Evolutionary conservation across 2,329 filamentous ascomycete genomes (phyloP).

Genomic region (Phyllosticta citrichinensis): DNA sequence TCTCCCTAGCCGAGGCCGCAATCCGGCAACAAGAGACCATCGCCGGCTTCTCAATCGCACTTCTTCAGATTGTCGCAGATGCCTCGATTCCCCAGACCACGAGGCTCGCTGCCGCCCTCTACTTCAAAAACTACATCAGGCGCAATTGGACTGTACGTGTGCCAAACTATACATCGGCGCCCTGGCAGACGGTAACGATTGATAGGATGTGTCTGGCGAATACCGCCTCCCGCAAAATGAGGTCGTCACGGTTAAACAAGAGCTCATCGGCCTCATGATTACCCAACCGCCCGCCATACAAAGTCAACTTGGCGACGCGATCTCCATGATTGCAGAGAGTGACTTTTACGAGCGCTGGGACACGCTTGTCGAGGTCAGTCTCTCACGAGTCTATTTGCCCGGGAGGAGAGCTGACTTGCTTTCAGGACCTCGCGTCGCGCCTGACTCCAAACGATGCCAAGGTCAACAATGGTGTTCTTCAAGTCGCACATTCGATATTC

Average conservation of each 20-base stretch:
- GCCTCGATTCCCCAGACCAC: constrained; percentile 63
- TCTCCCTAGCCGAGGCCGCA: constrained; percentile 62
- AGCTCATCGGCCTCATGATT: constrained; percentile 95
- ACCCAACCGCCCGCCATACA: constrained; percentile 79
- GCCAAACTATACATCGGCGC: neutral
- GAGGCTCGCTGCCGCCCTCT: constrained; percentile 76
- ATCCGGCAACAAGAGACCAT: constrained; percentile 72
- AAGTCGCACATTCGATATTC: constrained; percentile 98
- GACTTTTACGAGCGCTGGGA: constrained; percentile 97
- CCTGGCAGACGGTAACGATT: constrained; percentile 11
- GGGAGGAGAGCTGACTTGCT: constrained; percentile 2
- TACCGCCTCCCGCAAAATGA: constrained; percentile 80
- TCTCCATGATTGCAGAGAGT: constrained; percentile 94
- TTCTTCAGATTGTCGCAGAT: constrained; percentile 84
- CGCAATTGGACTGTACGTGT: constrained; percentile 72
- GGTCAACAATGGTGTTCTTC: constrained; percentile 86
- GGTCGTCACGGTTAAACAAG: constrained; percentile 82
- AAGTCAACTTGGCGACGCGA: constrained; percentile 88
- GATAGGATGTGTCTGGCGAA: constrained; percentile 76
- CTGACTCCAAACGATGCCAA: constrained; percentile 72
- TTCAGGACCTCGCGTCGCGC: constrained; percentile 73
- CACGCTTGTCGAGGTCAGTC: constrained; percentile 70
- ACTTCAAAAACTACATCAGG: constrained; percentile 98
- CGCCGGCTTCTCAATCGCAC: constrained; percentile 71
- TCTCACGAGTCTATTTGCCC: neutral